Conservation (phyloP, 441 rosid genomes). For the Euphorbia schlechtendalii region DNA sequence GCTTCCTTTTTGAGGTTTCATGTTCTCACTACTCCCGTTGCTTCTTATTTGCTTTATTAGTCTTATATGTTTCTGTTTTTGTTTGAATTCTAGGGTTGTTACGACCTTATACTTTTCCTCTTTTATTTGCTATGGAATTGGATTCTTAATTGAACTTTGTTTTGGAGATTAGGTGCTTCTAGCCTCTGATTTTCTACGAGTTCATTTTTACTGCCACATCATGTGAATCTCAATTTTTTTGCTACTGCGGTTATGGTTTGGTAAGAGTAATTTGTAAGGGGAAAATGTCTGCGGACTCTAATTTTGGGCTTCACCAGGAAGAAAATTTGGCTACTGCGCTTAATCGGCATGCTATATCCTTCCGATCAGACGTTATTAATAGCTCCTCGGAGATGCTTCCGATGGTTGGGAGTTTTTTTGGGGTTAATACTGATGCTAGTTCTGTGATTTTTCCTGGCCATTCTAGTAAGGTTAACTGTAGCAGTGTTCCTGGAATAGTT, state of each 20-base stretch:
- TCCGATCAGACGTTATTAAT: slow-evolving; percentile 37
- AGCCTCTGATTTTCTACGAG: too few species aligned
- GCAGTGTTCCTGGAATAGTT: slow-evolving; percentile 32
- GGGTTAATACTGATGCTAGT: slow-evolving; percentile 22
- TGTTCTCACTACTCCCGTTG: too few species aligned
- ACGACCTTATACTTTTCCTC: too few species aligned
- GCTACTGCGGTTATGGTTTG: slow-evolving; percentile 1
- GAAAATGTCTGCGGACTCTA: slow-evolving; percentile 58
- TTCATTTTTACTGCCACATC: too few species aligned
- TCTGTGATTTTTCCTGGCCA: slow-evolving; percentile 16
- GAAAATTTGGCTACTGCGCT: slow-evolving; percentile 34
- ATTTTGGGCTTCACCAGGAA: slow-evolving; percentile 36
- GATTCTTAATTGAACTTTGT: too few species aligned
- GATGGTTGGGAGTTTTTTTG: slow-evolving; percentile 44
- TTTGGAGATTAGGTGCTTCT: too few species aligned
- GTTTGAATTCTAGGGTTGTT: neutral
- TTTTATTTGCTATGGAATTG: too few species aligned
- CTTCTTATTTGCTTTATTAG: neutral
- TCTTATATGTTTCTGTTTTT: too few species aligned
- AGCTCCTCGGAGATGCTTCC: slow-evolving; percentile 49
- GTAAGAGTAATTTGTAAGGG: neutral
- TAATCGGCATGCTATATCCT: slow-evolving; percentile 44
- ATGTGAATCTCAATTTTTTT: slow-evolving; percentile 2
- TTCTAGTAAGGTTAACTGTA: slow-evolving; percentile 24
- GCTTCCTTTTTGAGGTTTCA: neutral